A percentile compares a stretch with the other conserved stretches of the same genome.
phyloP scores from a whole-genome alignment of 495 filamentous ascomycete genomes.

The Neurospora sp. region DNA sequence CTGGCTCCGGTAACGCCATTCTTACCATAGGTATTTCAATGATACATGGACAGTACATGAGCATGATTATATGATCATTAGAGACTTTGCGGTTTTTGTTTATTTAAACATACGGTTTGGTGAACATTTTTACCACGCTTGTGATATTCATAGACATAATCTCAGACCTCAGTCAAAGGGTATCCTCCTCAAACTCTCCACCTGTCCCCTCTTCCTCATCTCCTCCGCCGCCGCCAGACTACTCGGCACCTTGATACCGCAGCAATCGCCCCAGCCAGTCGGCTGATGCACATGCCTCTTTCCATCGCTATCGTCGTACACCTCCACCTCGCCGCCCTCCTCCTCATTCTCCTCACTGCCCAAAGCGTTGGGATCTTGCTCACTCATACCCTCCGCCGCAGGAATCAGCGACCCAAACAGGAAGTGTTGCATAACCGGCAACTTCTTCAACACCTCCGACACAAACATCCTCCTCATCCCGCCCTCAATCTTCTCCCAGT shows the following conservation, averaged over 20 bases:
- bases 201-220: conserved; percentile 59
- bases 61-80: neutral
- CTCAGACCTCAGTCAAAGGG: conserved; percentile 64
- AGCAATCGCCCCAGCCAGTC: conserved; percentile 89
- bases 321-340: conserved; percentile 45
- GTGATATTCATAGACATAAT: neutral
- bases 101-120: no score
- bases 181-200: conserved; percentile 62
- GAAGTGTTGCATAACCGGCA: conserved; percentile 98
- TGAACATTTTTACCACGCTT: no score
- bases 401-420: conserved; percentile 78
- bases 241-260: conserved; percentile 95
- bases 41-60: neutral
- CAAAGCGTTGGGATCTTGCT: conserved; percentile 33
- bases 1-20: neutral
- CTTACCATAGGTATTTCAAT: neutral
- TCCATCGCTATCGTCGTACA: conserved; percentile 51
- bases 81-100: neutral
- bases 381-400: conserved; percentile 71
- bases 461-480: conserved; percentile 97
- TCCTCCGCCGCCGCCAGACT: conserved; percentile 81
- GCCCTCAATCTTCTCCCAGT: conserved; percentile 83
- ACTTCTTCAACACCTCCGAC: conserved; percentile 81
- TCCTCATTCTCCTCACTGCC: conserved; percentile 37
- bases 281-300: conserved; percentile 55